These are phyloP conservation scores for Nadsonia starkeyi-henricii DNA, from an alignment of 1,139 yeast species.

Conservation along the genomic window DNA sequence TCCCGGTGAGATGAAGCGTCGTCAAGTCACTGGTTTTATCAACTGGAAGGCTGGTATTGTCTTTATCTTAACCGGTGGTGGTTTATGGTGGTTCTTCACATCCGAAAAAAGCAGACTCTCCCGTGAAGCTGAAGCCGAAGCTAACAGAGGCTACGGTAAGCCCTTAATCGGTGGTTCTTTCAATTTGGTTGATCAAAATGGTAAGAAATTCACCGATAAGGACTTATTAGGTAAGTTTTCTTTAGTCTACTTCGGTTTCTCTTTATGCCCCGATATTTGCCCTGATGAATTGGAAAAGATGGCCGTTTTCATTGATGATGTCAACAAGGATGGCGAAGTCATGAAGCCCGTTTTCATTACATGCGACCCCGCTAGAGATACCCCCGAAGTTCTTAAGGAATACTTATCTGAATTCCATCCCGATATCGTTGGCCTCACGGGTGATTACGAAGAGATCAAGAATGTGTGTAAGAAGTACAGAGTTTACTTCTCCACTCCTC, in stretches of 20 bases:
- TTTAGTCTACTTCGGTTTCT: constrained; percentile 82
- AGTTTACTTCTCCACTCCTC: constrained; percentile 93
- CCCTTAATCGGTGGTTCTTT: constrained; percentile 92
- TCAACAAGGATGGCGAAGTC: constrained; percentile 33
- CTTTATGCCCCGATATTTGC: constrained; percentile 95
- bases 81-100: constrained; percentile 52
- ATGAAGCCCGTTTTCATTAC: constrained; percentile 77
- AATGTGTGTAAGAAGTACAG: constrained; percentile 74
- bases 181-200: constrained; percentile 52
- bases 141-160: constrained; percentile 77
- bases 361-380: constrained; percentile 91
- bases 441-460: constrained; percentile 74
- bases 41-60: constrained; percentile 78
- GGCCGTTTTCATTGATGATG: constrained; percentile 56
- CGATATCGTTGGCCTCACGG: constrained; percentile 78
- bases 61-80: constrained; percentile 55
- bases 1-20: constrained; percentile 7
- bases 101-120: constrained; percentile 61
- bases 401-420: constrained; percentile 83
- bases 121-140: constrained; percentile 62
- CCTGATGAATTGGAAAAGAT: constrained; percentile 93
- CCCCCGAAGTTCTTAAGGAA: constrained; percentile 66
- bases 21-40: constrained; percentile 38
- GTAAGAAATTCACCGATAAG: constrained; percentile 59
- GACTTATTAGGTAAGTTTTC: constrained; percentile 67